These are phyloP conservation scores for Perilla frutescens DNA, from an alignment of 257 asterid species.

Conservation along the genomic window DNA sequence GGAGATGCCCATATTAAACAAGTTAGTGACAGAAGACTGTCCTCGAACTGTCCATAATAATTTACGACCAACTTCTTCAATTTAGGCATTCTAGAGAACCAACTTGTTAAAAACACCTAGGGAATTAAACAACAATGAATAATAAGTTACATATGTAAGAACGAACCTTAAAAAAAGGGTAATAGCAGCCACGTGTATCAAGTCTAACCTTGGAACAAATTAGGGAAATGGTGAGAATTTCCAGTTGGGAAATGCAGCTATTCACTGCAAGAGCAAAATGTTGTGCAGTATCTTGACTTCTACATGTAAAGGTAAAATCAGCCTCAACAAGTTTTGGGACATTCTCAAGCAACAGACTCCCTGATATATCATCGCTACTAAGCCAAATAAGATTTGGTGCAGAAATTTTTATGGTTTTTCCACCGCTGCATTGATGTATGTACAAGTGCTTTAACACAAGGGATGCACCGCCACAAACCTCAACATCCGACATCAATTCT, in stretches of 20 bases:
- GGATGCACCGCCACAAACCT: not conserved
- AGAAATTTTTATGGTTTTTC: not conserved
- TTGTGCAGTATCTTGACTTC: too few species aligned
- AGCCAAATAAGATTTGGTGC: not conserved
- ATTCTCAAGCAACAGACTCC: not conserved
- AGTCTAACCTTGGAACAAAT: not conserved
- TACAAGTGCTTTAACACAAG: not conserved
- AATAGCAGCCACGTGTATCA: not conserved
- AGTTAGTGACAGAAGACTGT: not conserved
- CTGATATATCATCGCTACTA: not conserved
- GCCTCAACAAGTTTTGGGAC: not conserved
- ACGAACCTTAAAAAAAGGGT: not conserved
- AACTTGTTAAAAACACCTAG: too few species aligned
- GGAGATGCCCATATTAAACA: not conserved
- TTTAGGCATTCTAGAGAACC: constrained; percentile 9
- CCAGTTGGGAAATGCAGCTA: not conserved
- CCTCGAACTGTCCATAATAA: not conserved
- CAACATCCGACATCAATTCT: not conserved
- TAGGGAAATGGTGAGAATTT: not conserved
- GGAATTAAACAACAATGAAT: not conserved
- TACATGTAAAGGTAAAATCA: too few species aligned
- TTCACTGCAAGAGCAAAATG: not conserved
- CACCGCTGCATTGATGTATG: not conserved
- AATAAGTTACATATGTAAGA: not conserved
- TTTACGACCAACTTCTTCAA: constrained; percentile 14